phyloP scores from a whole-genome alignment of 2,329 filamentous ascomycete genomes.

The Diaporthe ampelina region DNA sequence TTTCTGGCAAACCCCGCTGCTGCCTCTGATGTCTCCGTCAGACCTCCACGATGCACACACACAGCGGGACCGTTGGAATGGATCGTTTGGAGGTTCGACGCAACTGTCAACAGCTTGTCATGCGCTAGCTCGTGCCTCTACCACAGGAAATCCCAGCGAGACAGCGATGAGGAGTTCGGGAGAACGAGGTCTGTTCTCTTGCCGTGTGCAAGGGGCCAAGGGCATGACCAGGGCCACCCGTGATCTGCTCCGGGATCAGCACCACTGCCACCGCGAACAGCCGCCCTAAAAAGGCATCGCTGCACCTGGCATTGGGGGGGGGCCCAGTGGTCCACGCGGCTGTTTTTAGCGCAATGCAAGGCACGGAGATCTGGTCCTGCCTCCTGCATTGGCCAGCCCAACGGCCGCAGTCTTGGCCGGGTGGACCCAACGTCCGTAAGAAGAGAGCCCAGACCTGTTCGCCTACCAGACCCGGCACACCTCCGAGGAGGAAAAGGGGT shows the following conservation, averaged over 20 bases:
- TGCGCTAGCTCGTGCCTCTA: slow-evolving; percentile 5
- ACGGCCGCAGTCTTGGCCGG: slow-evolving; percentile 15
- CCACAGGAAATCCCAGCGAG: slow-evolving; percentile 20
- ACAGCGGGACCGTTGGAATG: slow-evolving; percentile 5
- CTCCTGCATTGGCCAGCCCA: slow-evolving; percentile 28
- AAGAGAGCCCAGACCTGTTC: neutral
- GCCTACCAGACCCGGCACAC: neutral
- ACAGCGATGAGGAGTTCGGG: slow-evolving; percentile 22
- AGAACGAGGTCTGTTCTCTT: slow-evolving; percentile 34
- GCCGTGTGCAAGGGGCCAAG: slow-evolving; percentile 5
- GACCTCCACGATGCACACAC: neutral
- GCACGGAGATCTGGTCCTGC: slow-evolving; percentile 23
- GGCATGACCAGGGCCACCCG: slow-evolving; percentile 22
- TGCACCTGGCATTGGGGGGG: neutral
- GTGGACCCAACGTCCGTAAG: slow-evolving; percentile 3
- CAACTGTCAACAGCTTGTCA: slow-evolving; percentile 25
- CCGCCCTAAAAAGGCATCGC: slow-evolving; percentile 20
- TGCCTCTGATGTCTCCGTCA: neutral
- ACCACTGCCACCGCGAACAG: slow-evolving; percentile 23
- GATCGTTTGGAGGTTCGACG: neutral
- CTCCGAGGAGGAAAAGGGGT: neutral
- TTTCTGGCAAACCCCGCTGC: neutral
- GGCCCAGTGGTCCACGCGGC: slow-evolving; percentile 20
- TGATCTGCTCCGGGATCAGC: slow-evolving; percentile 31
- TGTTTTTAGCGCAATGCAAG: slow-evolving; percentile 35